Evolutionary conservation across 1,284 basidiomycete species (phyloP).

Genomic region (Ceratobasidium sp.): DNA sequence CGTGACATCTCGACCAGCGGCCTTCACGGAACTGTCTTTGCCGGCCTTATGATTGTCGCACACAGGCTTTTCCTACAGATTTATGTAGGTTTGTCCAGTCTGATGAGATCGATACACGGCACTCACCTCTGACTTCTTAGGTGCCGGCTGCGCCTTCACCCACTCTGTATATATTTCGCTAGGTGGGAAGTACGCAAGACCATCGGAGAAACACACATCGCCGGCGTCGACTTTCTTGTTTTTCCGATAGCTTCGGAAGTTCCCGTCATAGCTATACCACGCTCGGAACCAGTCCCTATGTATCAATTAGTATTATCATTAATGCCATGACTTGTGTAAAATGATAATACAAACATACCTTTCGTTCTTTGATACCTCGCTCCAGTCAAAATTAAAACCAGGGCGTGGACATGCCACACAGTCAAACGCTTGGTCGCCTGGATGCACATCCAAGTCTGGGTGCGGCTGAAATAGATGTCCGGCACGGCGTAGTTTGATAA

Average conservation of each 20-base stretch:
- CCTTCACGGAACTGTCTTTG: not conserved
- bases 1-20: conserved; percentile 11
- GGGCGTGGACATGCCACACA: conserved; percentile 17
- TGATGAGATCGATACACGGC: not conserved
- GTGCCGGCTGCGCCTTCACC: not conserved
- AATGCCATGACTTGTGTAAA: not conserved
- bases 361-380: not conserved
- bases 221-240: conserved; percentile 15
- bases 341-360: too few relatives aligned
- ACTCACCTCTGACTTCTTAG: not conserved
- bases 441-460: conserved; percentile 3
- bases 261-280: conserved; percentile 23
- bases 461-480: not conserved
- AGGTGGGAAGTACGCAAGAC: not conserved
- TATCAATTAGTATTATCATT: too few relatives aligned
- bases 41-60: conserved; percentile 29
- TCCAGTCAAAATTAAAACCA: conserved; percentile 22
- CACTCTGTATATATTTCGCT: not conserved
- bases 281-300: not conserved
- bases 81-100: not conserved
- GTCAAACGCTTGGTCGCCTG: not conserved
- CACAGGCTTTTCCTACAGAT: not conserved
- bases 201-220: conserved; percentile 14
- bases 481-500: not conserved
- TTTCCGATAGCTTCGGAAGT: conserved; percentile 11